These are phyloP conservation scores for Pseudocercospora fijiensis DNA, from an alignment of 2,329 filamentous ascomycete genomes.

Conservation along the genomic window DNA sequence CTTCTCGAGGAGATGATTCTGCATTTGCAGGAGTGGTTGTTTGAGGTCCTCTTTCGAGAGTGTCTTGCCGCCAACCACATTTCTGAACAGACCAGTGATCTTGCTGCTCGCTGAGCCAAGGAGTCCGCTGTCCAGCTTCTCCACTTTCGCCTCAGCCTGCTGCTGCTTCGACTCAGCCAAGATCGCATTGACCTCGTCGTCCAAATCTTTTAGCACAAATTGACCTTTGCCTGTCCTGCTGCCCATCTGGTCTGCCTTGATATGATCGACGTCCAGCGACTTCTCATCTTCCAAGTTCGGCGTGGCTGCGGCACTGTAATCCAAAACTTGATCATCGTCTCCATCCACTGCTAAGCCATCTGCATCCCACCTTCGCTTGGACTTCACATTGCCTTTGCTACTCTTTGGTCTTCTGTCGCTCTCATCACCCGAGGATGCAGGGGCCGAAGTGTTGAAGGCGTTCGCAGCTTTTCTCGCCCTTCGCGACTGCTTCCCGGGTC, in stretches of 20 bases:
- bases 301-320: conserved; percentile 74
- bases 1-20: conserved; percentile 89
- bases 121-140: conserved; percentile 68
- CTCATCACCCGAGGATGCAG: conserved; percentile 83
- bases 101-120: conserved; percentile 78
- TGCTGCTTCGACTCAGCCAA: conserved; percentile 74
- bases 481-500: conserved; percentile 76
- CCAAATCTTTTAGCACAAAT: conserved; percentile 89
- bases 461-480: conserved; percentile 70
- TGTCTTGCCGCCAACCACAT: conserved; percentile 91
- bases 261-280: conserved; percentile 62
- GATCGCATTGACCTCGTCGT: conserved; percentile 89
- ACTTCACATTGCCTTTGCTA: conserved; percentile 65
- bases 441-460: conserved; percentile 51
- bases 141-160: conserved; percentile 47
- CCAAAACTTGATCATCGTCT: conserved; percentile 71
- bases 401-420: conserved; percentile 52
- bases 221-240: conserved; percentile 81
- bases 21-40: conserved; percentile 93
- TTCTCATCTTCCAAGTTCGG: conserved; percentile 54
- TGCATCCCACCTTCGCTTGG: conserved; percentile 87
- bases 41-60: conserved; percentile 85
- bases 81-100: conserved; percentile 85
- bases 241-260: conserved; percentile 81
- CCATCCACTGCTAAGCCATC: conserved; percentile 85